These are phyloP conservation scores for Leccinum obscurum DNA, from an alignment of 768 basidiomycete species.

Conservation along the genomic window DNA sequence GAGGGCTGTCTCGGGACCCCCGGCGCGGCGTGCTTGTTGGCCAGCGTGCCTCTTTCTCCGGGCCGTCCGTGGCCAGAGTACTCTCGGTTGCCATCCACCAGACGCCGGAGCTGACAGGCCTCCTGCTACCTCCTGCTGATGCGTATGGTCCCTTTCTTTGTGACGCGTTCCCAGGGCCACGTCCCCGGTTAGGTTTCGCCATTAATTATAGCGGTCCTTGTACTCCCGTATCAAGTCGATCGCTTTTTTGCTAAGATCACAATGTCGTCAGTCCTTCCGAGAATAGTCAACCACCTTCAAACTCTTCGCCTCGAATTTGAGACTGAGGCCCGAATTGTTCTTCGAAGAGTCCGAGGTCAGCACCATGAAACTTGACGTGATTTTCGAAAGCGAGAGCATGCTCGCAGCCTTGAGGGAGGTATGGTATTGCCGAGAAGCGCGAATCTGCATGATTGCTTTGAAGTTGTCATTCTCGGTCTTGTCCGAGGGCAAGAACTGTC, in stretches of 20 bases:
- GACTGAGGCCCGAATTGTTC: conserved; percentile 86
- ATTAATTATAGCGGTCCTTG: conserved; percentile 62
- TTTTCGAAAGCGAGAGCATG: conserved; percentile 77
- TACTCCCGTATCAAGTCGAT: conserved; percentile 83
- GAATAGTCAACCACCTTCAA: conserved; percentile 94
- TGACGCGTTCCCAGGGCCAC: conserved; percentile 23
- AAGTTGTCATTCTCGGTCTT: conserved; percentile 77
- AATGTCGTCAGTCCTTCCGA: conserved; percentile 74
- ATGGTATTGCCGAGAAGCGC: conserved; percentile 59
- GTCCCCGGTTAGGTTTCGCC: conserved; percentile 66
- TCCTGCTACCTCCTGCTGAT: conserved; percentile 10
- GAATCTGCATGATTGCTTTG: conserved; percentile 57
- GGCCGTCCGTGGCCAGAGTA: not conserved
- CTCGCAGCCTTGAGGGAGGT: conserved; percentile 80
- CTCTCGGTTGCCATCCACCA: conserved; percentile 1
- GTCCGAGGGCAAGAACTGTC: conserved; percentile 86
- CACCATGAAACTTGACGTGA: conserved; percentile 94
- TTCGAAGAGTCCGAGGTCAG: conserved; percentile 73
- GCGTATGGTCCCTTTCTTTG: conserved; percentile 14
- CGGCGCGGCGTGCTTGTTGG: conserved; percentile 8
- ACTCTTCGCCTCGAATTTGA: conserved; percentile 95
- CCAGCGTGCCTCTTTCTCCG: conserved; percentile 5
- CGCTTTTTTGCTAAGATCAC: conserved; percentile 94
- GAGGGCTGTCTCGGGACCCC: not conserved
- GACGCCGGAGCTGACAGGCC: conserved; percentile 1